Conservation (phyloP, 2,329 filamentous ascomycete species). For the Xylariaceae sp. region DNA sequence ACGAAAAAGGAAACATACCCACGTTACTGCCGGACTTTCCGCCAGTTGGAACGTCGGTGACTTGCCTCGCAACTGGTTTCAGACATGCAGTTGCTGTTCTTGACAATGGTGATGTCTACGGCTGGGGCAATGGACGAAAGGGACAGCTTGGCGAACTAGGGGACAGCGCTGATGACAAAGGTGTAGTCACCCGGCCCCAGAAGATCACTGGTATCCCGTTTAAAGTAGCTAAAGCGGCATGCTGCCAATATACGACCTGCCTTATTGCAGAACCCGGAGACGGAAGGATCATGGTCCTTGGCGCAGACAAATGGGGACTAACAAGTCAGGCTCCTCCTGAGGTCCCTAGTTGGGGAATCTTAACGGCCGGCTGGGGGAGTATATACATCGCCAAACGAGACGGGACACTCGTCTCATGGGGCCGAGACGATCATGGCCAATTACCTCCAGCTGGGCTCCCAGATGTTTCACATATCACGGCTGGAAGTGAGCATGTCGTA, state of each 20-base stretch:
- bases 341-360: slow-evolving; percentile 56
- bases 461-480: slow-evolving; percentile 57
- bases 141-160: slow-evolving; percentile 65
- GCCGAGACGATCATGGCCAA: slow-evolving; percentile 80
- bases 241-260: slow-evolving; percentile 82
- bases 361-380: slow-evolving; percentile 77
- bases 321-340: slow-evolving; percentile 50
- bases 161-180: slow-evolving; percentile 25
- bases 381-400: slow-evolving; percentile 64
- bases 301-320: slow-evolving; percentile 68
- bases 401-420: slow-evolving; percentile 66
- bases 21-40: slow-evolving; percentile 58
- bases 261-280: slow-evolving; percentile 51
- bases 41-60: slow-evolving; percentile 51
- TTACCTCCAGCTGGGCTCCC: slow-evolving; percentile 61
- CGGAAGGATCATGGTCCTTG: slow-evolving; percentile 63
- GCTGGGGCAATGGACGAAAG: slow-evolving; percentile 84
- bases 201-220: slow-evolving; percentile 58
- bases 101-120: slow-evolving; percentile 70
- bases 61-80: slow-evolving; percentile 67
- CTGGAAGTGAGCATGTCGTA: slow-evolving; percentile 87
- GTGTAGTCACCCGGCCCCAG: slow-evolving; percentile 53
- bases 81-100: slow-evolving; percentile 71
- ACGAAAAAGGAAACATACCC: slow-evolving; percentile 22
- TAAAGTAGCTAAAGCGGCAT: slow-evolving; percentile 60